Evolutionary conservation across 805 yeast genomes (phyloP).

Genomic region (Wickerhamomyces ciferrii): DNA sequence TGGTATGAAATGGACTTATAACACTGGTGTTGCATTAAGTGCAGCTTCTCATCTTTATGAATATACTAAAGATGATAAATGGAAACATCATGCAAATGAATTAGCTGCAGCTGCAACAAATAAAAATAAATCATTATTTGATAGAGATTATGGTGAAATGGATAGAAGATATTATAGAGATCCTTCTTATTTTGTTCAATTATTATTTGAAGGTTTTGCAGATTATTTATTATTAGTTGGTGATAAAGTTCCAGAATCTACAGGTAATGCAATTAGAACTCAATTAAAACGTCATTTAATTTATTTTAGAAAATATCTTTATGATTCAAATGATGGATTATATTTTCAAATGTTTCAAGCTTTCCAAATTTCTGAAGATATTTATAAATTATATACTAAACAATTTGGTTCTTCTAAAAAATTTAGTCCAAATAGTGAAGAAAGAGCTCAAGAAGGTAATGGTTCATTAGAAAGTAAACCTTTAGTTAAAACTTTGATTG

Average conservation of each 20-base stretch:
- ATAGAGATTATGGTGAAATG: constrained; percentile 46
- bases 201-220: constrained; percentile 62
- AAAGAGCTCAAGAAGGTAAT: constrained; percentile 38
- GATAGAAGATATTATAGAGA: constrained; percentile 61
- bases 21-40: constrained; percentile 60
- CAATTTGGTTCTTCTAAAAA: constrained; percentile 52
- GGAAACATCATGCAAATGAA: constrained; percentile 30
- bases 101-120: constrained; percentile 54
- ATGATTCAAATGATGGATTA: constrained; percentile 52
- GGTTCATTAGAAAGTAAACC: constrained; percentile 29
- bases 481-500: constrained; percentile 50
- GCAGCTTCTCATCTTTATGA: constrained; percentile 45
- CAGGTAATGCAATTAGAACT: constrained; percentile 22
- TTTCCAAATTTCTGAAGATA: constrained; percentile 43
- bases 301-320: constrained; percentile 51
- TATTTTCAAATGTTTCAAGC: constrained; percentile 60
- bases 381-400: constrained; percentile 42
- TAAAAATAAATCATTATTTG: constrained; percentile 50
- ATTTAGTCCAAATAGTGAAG: constrained; percentile 45
- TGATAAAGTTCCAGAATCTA: constrained; percentile 33
- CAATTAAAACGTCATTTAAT: constrained; percentile 51
- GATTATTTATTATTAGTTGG: constrained; percentile 49
- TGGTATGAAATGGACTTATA: constrained; percentile 59
- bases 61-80: constrained; percentile 44
- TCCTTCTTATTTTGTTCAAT: constrained; percentile 55